Evolutionary conservation across 108 stramenopile genomes (phyloP).

Genomic region (Cyclotella baltica): DNA sequence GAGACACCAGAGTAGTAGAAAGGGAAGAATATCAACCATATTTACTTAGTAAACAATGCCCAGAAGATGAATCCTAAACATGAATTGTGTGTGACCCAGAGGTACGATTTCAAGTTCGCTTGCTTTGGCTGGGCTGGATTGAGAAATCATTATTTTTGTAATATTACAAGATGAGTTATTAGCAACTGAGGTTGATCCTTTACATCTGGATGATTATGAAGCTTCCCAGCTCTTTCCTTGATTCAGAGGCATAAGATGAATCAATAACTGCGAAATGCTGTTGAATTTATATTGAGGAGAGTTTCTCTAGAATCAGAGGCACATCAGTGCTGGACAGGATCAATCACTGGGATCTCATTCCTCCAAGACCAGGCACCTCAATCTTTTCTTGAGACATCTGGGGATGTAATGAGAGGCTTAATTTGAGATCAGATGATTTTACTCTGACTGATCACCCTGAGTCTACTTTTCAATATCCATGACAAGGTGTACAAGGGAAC

Average conservation of each 20-base stretch:
- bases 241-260: constrained; percentile 28
- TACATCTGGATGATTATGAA: constrained; percentile 16
- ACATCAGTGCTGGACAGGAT: constrained; percentile 18
- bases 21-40: constrained; percentile 66
- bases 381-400: too few relatives aligned
- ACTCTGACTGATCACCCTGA: too few relatives aligned
- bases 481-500: too few relatives aligned
- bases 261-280: constrained; percentile 41
- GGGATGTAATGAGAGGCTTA: too few relatives aligned
- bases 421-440: too few relatives aligned
- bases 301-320: constrained; percentile 33
- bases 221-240: not conserved
- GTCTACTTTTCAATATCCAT: too few relatives aligned
- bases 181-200: constrained; percentile 17
- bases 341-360: constrained; percentile 29
- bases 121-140: constrained; percentile 69
- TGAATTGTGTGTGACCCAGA: constrained; percentile 77
- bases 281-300: constrained; percentile 25
- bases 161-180: constrained; percentile 56
- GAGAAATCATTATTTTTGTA: constrained; percentile 78
- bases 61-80: constrained; percentile 81
- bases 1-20: constrained; percentile 77
- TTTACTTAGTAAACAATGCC: constrained; percentile 80
- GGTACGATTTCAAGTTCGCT: constrained; percentile 67
- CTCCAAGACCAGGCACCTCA: constrained; percentile 81